Evolutionary conservation across 2,329 filamentous ascomycete genomes (phyloP).

Genomic region (Botrytis squamosa): DNA sequence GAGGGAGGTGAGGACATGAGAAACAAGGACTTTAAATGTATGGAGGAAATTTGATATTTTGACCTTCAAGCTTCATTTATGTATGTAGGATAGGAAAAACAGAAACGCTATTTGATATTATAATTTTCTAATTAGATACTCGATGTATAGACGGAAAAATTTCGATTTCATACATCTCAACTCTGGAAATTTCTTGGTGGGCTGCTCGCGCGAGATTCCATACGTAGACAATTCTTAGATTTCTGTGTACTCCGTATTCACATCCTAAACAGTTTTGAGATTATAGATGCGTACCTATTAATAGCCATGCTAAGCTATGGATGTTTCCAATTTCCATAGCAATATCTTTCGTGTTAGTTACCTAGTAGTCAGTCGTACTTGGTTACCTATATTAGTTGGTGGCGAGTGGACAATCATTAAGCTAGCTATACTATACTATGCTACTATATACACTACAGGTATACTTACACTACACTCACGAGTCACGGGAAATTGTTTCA

Average conservation of each 20-base stretch:
- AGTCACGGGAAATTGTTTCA: not conserved
- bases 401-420: not conserved
- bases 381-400: not conserved
- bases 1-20: not conserved
- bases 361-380: too few species aligned
- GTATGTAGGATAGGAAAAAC: not conserved
- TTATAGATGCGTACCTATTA: not conserved
- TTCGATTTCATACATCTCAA: not conserved
- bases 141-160: not conserved
- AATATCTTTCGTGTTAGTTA: not conserved
- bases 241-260: not conserved
- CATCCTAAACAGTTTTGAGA: not conserved
- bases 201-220: not conserved
- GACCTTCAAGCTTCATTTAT: not conserved
- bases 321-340: not conserved
- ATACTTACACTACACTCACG: not conserved
- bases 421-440: not conserved
- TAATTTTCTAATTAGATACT: not conserved
- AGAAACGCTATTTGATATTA: not conserved
- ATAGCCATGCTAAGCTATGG: not conserved
- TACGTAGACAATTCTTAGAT: not conserved
- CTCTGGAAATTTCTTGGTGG: not conserved
- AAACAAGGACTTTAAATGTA: not conserved
- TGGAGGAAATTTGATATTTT: not conserved
- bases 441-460: not conserved